Evolutionary conservation across 2,329 filamentous ascomycete species (phyloP), one percentile per base, ranked within the genome.

Genomic region (Gnomoniopsis smithogilvyi): DNA sequence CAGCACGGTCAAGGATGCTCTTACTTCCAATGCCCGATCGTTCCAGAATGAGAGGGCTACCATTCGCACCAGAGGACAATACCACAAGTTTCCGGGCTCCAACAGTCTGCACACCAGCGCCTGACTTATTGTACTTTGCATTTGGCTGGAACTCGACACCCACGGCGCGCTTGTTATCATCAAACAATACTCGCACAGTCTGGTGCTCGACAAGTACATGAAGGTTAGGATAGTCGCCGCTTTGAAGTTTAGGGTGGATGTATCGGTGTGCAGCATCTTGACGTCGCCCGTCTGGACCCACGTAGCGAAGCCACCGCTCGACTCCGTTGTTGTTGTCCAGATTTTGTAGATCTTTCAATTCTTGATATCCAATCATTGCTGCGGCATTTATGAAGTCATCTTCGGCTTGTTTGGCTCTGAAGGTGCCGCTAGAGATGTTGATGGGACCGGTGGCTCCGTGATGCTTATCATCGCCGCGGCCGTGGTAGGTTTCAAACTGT

Each of bases 391-490:
- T 73, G 53, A 86, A 82, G 30, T 80, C 74, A 3, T 78, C 72
- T 53, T 81, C 77, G 2, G 75, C 68, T 2, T 58, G 58, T 12
- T 68, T 73, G 2, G 70, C 70, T 17, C 72, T 67, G 65, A 74
- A 82, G 0, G 78, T 77, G 19, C 82, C 80, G 24, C 77, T 73
- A 0, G 81, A 83, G 26, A 88, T 68, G 30, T 83, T 72, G 12
- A 87, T 75, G 0, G 84, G 84, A 0, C 85, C 85, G 24, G 77
- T 68, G 43, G 73, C 67, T 14, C 85, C 85, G 64, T 88, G 85
- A 2, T 73, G 62, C 6, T 72, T 71, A 51, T 73, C 67, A 6
- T 75, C 67, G 54, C 75, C 79, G 30, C 72, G 66, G 6, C 78
- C 77, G 62, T 82, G 77, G 57, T 82, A 86, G 0, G 81, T 86